Evolutionary conservation across 805 yeast species (phyloP).

Genomic region (Candida hungchunana): DNA sequence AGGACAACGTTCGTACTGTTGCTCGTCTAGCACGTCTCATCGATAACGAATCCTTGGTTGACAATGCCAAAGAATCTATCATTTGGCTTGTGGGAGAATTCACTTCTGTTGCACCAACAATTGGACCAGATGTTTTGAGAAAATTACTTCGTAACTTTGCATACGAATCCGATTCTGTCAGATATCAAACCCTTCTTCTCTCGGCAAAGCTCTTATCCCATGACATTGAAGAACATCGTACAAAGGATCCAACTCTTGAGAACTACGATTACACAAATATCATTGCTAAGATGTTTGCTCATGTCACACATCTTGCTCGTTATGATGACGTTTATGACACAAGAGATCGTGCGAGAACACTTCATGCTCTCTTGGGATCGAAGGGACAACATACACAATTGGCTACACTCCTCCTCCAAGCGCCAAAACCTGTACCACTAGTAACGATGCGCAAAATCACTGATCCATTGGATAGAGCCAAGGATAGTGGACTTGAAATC

Average conservation of each 20-base stretch:
- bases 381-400: slow-evolving; percentile 44
- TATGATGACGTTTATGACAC: slow-evolving; percentile 75
- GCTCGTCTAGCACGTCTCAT: slow-evolving; percentile 42
- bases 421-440: slow-evolving; percentile 65
- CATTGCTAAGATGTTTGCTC: slow-evolving; percentile 51
- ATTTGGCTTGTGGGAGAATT: slow-evolving; percentile 92
- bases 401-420: slow-evolving; percentile 68
- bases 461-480: slow-evolving; percentile 17
- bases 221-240: slow-evolving; percentile 42
- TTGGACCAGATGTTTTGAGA: slow-evolving; percentile 78
- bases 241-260: slow-evolving; percentile 23
- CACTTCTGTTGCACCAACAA: slow-evolving; percentile 38
- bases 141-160: slow-evolving; percentile 49
- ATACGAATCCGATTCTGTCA: slow-evolving; percentile 50
- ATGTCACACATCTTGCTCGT: slow-evolving; percentile 58
- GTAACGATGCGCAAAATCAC: slow-evolving; percentile 22
- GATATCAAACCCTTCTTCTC: slow-evolving; percentile 66
- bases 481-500: slow-evolving; percentile 12
- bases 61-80: slow-evolving; percentile 71
- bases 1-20: slow-evolving; percentile 49
- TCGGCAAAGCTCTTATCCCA: slow-evolving; percentile 68
- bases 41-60: slow-evolving; percentile 24
- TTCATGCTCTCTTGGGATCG: slow-evolving; percentile 53
- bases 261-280: slow-evolving; percentile 33
- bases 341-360: slow-evolving; percentile 79